Evolutionary conservation across 1,284 basidiomycete species (phyloP), one percentile per base, ranked within the genome.

Genomic region (Ustilago crameri): DNA sequence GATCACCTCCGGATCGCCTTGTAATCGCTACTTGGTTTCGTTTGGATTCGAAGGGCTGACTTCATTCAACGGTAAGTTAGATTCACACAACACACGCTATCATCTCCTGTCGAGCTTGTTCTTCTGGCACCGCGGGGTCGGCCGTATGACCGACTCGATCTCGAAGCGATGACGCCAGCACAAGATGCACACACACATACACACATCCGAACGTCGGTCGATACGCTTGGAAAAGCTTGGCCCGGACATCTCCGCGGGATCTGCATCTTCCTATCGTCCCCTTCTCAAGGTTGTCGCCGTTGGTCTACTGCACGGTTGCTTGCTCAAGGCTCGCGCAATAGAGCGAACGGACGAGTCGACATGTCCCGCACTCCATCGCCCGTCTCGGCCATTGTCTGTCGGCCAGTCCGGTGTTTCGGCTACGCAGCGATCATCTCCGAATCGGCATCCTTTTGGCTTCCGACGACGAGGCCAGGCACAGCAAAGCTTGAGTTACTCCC

Each of bases 31-130:
- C n/a, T 24, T 23, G 27, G 18, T 14, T 10, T 17, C n/a, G 38
- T 27, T 17, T 50, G 32, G 32, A 51, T 8, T 30, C 5, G 30
- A 35, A 53, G 42, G 46, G 18, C 38, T 58, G 41, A 51, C 54
- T 54, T 47, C 56, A 47, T 38, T 42, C 45, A 22, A 14, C 22
- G 42, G 62, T 65, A 59, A 58, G 55, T 65, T 50, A 55, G 44
- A 38, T 44, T 65, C 38, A 20, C 34, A 37, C 53, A 23, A 40
- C 41, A 34, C 24, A 9, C 24, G n/a, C 23, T 47, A 38, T 30
- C 45, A 46, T 49, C 34, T 30, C 30, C 35, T 17, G 47, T 51
- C 46, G 30, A 65, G 54, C 51, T 54, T 51, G 46, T 52, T 17
- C 12, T 24, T 12, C 7, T 34, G 15, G 17, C 20, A 18, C 18